A percentile compares a stretch with the other conserved stretches of the same genome.
These are phyloP conservation scores for Pseudogymnoascus sp. DNA, from an alignment of 2,329 filamentous ascomycete species.

Conservation along the genomic window DNA sequence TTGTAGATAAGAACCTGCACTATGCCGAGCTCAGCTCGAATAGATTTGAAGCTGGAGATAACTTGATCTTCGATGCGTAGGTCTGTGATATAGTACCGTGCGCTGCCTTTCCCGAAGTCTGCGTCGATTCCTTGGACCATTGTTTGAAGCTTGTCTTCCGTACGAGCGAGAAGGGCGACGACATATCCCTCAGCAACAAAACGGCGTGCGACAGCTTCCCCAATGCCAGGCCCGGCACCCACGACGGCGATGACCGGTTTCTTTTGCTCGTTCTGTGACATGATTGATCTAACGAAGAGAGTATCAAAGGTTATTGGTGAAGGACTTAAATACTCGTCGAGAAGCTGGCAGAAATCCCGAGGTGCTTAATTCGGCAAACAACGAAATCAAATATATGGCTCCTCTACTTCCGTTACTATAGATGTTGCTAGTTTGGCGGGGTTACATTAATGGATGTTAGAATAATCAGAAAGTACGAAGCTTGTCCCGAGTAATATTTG, in stretches of 20 bases:
- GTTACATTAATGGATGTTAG: not conserved
- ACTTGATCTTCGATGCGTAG: constrained; percentile 15
- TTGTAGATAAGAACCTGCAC: constrained; percentile 19
- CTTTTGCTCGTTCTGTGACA: constrained; percentile 13
- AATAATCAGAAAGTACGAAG: not conserved
- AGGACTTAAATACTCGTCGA: not conserved
- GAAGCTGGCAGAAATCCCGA: not conserved
- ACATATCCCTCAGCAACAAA: constrained; percentile 17
- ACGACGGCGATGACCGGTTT: constrained; percentile 19
- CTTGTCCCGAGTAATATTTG: not conserved
- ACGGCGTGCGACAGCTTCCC: constrained; percentile 18
- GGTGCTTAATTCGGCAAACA: not conserved
- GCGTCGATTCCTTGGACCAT: constrained; percentile 15
- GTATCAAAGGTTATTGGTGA: not conserved
- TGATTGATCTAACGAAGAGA: not conserved
- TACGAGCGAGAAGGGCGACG: constrained; percentile 18
- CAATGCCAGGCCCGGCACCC: constrained; percentile 18
- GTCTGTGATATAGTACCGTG: constrained; percentile 18
- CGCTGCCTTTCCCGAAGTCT: constrained; percentile 13
- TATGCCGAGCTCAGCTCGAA: constrained; percentile 14
- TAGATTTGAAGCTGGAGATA: constrained; percentile 20
- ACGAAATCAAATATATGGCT: not conserved
- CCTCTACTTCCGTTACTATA: not conserved
- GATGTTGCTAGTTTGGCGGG: not conserved
- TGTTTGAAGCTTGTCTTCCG: constrained; percentile 16